phyloP scores from a whole-genome alignment of 2,329 filamentous ascomycete genomes.

The Coleophoma cylindrospora region DNA sequence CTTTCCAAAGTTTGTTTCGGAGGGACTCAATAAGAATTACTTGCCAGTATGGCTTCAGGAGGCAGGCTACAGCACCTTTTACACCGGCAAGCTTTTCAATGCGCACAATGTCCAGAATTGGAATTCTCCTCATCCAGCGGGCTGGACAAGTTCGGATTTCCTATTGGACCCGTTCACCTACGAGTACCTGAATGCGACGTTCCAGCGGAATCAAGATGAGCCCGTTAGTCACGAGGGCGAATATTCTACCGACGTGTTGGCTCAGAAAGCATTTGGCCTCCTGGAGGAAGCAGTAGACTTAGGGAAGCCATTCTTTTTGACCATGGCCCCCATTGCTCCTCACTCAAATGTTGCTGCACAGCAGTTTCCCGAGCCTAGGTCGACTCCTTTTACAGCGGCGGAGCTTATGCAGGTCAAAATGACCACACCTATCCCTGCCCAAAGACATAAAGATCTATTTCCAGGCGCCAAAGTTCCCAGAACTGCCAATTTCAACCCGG shows the following conservation, averaged over 20 bases:
- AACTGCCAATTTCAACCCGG: slow-evolving; percentile 62
- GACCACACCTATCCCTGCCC: slow-evolving; percentile 49
- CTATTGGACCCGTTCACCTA: slow-evolving; percentile 65
- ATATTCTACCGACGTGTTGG: slow-evolving; percentile 49
- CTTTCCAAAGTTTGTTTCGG: slow-evolving; percentile 60
- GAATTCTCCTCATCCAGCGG: slow-evolving; percentile 48
- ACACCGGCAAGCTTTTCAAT: slow-evolving; percentile 69
- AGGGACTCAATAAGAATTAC: slow-evolving; percentile 63
- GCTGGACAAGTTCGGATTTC: slow-evolving; percentile 55
- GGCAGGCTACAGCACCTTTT: slow-evolving; percentile 66
- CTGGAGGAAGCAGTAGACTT: slow-evolving; percentile 52
- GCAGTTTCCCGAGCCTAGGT: neutral
- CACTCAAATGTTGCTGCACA: slow-evolving; percentile 45
- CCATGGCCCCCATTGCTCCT: slow-evolving; percentile 60
- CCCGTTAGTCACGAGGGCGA: slow-evolving; percentile 48
- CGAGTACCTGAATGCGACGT: slow-evolving; percentile 60
- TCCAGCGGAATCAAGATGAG: slow-evolving; percentile 52
- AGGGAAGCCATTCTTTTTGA: slow-evolving; percentile 60
- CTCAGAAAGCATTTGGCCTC: slow-evolving; percentile 52
- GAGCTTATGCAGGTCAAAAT: slow-evolving; percentile 19
- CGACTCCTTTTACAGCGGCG: neutral
- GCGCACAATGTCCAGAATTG: slow-evolving; percentile 57
- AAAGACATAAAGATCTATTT: slow-evolving; percentile 60
- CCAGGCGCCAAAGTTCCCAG: slow-evolving; percentile 53
- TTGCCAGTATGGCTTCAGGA: slow-evolving; percentile 67